Percentiles rank a stretch among this genome's conserved stretches.
These are phyloP conservation scores for Fragaria vesca DNA, from an alignment of 306 rosid genomes.

Conservation along the genomic window DNA sequence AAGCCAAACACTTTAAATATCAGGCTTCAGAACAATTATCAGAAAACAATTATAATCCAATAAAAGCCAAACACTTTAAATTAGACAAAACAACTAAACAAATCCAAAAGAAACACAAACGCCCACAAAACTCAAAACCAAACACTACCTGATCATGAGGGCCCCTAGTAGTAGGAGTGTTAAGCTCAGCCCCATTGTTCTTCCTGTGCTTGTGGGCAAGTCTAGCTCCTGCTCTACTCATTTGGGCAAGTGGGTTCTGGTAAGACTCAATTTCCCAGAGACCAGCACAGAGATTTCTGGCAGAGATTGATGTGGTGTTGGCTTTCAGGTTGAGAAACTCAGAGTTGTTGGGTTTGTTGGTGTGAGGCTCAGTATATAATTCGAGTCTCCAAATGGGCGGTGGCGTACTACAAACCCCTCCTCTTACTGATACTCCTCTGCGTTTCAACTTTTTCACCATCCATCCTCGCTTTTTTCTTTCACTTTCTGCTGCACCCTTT, in stretches of 20 bases:
- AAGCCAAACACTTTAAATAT: slow-evolving; percentile 5
- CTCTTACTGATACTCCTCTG: slow-evolving; percentile 44
- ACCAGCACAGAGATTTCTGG: slow-evolving; percentile 70
- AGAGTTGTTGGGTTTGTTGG: slow-evolving; percentile 13
- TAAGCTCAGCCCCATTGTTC: slow-evolving; percentile 25
- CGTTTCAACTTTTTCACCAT: slow-evolving; percentile 57
- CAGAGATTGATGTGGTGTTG: slow-evolving; percentile 45
- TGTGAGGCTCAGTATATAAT: slow-evolving; percentile 19
- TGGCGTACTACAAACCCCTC: slow-evolving; percentile 40
- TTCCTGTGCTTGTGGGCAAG: slow-evolving; percentile 35
- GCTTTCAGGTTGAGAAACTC: slow-evolving; percentile 47
- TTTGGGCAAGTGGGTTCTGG: slow-evolving; percentile 39
- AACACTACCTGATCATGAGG: slow-evolving; percentile 42
- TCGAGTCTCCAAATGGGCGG: slow-evolving; percentile 38
- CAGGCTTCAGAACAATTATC: not conserved
- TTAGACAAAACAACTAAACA: not conserved
- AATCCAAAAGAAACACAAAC: not conserved
- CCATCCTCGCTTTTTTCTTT: slow-evolving; percentile 26
- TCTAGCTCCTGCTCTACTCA: slow-evolving; percentile 32
- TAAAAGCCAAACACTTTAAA: slow-evolving; percentile 10
- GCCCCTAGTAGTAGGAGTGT: slow-evolving; percentile 31
- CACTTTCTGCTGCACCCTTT: slow-evolving; percentile 34
- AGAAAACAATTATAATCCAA: slow-evolving; percentile 13
- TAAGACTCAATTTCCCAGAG: slow-evolving; percentile 67
- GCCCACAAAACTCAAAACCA: not conserved